Conservation (phyloP, 306 rosid genomes). For the Canavalia gladiata region DNA sequence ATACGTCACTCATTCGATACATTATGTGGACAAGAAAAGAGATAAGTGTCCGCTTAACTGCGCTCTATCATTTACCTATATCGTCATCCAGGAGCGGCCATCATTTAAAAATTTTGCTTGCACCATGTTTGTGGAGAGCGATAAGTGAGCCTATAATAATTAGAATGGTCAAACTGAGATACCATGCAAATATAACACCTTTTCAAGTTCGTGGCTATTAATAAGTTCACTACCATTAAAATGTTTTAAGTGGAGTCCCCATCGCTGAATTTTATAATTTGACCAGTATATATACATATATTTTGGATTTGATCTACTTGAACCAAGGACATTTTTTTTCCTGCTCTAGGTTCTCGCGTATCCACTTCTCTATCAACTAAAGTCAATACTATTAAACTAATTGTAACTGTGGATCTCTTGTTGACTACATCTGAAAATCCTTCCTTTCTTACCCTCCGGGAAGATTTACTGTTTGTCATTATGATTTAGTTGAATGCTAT, state of each 20-base stretch:
- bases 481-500: neutral
- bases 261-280: neutral
- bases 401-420: neutral
- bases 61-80: neutral
- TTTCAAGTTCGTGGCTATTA: slow-evolving; percentile 8
- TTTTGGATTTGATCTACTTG: neutral
- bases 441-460: neutral
- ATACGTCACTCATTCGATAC: neutral
- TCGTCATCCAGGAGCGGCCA: neutral
- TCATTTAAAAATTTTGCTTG: slow-evolving; percentile 30
- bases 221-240: neutral
- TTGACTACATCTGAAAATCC: neutral
- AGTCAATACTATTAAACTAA: neutral
- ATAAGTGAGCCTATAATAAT: neutral
- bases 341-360: neutral
- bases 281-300: neutral
- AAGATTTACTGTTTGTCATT: neutral
- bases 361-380: neutral
- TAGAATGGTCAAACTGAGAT: slow-evolving; percentile 13
- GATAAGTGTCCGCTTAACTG: neutral
- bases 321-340: neutral
- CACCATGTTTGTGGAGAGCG: neutral
- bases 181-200: neutral
- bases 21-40: slow-evolving; percentile 19
- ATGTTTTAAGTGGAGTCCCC: neutral